These are phyloP conservation scores for Coprinopsis sp. DNA, from an alignment of 768 basidiomycete species.

Conservation along the genomic window DNA sequence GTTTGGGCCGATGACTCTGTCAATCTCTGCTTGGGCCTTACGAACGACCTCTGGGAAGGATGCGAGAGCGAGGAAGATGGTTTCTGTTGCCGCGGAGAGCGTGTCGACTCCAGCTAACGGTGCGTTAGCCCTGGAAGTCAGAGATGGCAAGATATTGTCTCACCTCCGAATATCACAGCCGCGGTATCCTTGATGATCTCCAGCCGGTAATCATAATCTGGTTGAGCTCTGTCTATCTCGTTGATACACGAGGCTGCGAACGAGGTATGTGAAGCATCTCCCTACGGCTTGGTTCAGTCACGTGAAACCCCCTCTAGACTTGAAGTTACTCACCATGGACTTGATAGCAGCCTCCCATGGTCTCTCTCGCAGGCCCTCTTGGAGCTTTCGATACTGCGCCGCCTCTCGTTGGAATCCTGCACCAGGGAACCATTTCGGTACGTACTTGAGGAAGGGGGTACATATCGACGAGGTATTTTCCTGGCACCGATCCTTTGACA, in stretches of 20 bases:
- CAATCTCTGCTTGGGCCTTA: constrained; percentile 7
- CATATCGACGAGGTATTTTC: constrained; percentile 31
- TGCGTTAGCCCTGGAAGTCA: too few species aligned
- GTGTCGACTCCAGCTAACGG: not conserved
- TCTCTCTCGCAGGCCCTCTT: constrained; percentile 12
- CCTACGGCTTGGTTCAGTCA: not conserved
- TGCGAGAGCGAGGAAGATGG: not conserved
- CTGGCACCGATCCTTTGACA: constrained; percentile 20
- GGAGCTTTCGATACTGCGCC: constrained; percentile 11
- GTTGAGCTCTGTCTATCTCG: not conserved
- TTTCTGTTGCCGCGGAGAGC: not conserved
- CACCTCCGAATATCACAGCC: constrained; percentile 7
- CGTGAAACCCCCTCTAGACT: not conserved
- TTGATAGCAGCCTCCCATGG: constrained; percentile 15
- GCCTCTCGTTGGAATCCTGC: constrained; percentile 10
- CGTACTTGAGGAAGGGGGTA: constrained; percentile 20
- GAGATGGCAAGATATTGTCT: not conserved
- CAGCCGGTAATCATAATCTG: not conserved
- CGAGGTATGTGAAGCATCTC: not conserved
- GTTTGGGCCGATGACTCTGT: not conserved
- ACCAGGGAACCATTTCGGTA: constrained; percentile 25
- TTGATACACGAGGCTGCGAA: not conserved
- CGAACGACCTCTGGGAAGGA: constrained; percentile 4
- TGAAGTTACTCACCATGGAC: constrained; percentile 12
- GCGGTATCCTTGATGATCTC: constrained; percentile 1